Evolutionary conservation across 2,329 filamentous ascomycete genomes (phyloP).

Genomic region (Parafenestella ontariensis): DNA sequence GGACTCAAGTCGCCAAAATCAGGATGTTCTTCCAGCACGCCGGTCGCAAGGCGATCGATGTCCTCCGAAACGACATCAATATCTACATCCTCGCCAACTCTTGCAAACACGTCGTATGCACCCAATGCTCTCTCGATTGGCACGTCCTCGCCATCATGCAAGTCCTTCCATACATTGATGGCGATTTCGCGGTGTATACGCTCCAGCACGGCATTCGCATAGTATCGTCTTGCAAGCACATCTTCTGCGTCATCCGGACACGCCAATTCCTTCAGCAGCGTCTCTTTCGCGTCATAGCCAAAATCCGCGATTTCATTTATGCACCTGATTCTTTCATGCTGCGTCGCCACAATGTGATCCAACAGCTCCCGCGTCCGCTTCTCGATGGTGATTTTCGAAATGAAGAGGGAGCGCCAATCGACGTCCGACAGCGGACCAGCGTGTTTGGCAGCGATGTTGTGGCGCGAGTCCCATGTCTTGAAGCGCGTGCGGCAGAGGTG

Average conservation of each 20-base stretch:
- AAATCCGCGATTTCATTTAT: conserved; percentile 73
- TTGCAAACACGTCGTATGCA: conserved; percentile 88
- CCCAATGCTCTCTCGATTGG: conserved; percentile 77
- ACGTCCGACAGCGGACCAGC: conserved; percentile 61
- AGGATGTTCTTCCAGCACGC: conserved; percentile 62
- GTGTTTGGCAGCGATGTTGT: conserved; percentile 42
- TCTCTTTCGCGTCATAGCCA: conserved; percentile 90
- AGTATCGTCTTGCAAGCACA: conserved; percentile 79
- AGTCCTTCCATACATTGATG: conserved; percentile 74
- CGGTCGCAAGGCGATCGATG: conserved; percentile 68
- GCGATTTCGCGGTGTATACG: conserved; percentile 83
- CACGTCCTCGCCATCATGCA: conserved; percentile 60
- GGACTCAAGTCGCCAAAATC: conserved; percentile 65
- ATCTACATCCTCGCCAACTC: conserved; percentile 76
- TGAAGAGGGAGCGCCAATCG: conserved; percentile 71
- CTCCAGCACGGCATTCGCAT: conserved; percentile 75
- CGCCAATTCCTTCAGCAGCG: conserved; percentile 71
- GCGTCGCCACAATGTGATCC: conserved; percentile 72
- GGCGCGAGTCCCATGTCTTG: conserved; percentile 72
- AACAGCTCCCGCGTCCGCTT: conserved; percentile 54
- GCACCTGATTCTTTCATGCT: conserved; percentile 72
- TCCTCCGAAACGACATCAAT: conserved; percentile 67
- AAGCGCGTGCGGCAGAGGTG: conserved; percentile 74
- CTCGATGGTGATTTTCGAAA: conserved; percentile 45
- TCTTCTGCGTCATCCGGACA: conserved; percentile 70